Evolutionary conservation across 208 protist genomes (phyloP), one percentile per base, ranked within the genome.

Genomic region (Crithidia brevicula): DNA sequence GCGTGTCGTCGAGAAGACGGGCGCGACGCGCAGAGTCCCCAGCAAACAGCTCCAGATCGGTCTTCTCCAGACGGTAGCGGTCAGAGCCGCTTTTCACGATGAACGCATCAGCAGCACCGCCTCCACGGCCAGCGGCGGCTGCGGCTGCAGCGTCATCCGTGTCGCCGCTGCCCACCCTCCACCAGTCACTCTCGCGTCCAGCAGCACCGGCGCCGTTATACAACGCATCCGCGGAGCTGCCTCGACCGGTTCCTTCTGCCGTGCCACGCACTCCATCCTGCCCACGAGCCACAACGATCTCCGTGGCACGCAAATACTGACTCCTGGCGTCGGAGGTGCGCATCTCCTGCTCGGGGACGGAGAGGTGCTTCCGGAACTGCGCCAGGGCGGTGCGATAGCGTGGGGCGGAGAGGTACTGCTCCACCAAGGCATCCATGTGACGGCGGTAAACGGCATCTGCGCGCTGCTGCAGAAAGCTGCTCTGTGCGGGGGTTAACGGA

Each of bases 1-100:
- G 54, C n/a, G 74, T 89, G 73, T 89, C 86, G 59, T 92, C 81
- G 13, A 77, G 60, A 30, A 85, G 69, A 20, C 79, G 77, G 7
- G 62, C 65, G 2, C 76, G 82, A 25, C 86, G 69, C 15, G 77
- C 79, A 1, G 62, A 43, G 36, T 92, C 86, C 6, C 52, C 56
- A 25, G 52, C 72, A n/a, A 89, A 58, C 4, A 83, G 76, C 70
- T 82, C 76, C 27, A 83, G 31, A 30, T 87, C 81, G 15, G 59
- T 46, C 30, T 73, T 69, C 13, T 58, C 49, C 11, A 79, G 61
- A 0, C 51, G 40, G 31, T 72, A 74, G 20, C 22, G 38, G 28
- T 57, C 31, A 4, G 53, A 40, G 3, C 53, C 53, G 53, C 53
- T 61, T 6, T 27, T 27, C 2, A 49, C 36, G n/a, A 0, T 7